phyloP scores from a whole-genome alignment of 176 grass and related monocot species.

The Oryza coarctata region DNA sequence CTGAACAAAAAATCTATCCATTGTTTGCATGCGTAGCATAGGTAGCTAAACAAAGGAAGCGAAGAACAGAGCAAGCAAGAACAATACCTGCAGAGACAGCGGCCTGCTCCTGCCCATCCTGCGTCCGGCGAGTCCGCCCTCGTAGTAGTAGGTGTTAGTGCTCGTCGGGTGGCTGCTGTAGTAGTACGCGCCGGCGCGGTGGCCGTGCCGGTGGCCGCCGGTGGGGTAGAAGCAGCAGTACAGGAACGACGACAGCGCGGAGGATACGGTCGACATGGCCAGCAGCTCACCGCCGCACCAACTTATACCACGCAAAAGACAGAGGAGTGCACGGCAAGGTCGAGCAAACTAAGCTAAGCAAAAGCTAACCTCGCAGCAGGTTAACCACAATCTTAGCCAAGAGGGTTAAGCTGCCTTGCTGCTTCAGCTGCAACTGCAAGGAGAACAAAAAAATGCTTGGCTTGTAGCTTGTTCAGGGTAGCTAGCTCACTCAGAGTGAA shows the following conservation, averaged over 20 bases:
- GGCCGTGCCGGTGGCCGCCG: constrained; percentile 38
- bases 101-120: constrained; percentile 63
- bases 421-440: constrained; percentile 9
- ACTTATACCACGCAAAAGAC: constrained; percentile 6
- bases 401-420: background rate
- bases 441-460: background rate
- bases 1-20: background rate
- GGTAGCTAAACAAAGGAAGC: background rate
- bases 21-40: background rate
- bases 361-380: background rate
- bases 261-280: constrained; percentile 65
- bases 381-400: background rate
- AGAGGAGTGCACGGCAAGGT: background rate
- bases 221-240: constrained; percentile 58
- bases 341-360: background rate
- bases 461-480: constrained; percentile 1
- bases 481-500: constrained; percentile 6
- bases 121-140: constrained; percentile 35
- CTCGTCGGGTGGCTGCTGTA: constrained; percentile 63
- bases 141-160: constrained; percentile 33
- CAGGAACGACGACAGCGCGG: constrained; percentile 61
- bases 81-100: constrained; percentile 63
- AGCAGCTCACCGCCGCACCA: background rate
- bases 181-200: constrained; percentile 57
- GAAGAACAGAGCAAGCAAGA: background rate